Evolutionary conservation across 176 grass and related monocot species (phyloP), one percentile per base, ranked within the genome.

Genomic region (Typha latifolia): DNA sequence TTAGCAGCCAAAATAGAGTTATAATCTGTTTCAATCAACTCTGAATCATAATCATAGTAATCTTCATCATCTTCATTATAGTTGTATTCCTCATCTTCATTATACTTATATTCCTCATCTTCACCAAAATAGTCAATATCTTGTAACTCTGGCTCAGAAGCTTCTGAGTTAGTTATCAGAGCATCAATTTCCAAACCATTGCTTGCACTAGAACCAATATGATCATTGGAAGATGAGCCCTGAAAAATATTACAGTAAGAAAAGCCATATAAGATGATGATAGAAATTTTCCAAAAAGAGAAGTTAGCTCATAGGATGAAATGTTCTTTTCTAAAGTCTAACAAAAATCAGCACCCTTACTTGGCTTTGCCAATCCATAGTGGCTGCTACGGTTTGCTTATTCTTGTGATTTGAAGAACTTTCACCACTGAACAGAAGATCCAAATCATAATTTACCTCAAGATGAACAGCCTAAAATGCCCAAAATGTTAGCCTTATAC

Each of bases 1-100:
- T 85, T 87, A 75, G 86, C 87, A 67, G 87, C 79, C 67, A 96
- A 75, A 14, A 67, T 78, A 65, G 80, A 63, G 32, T 85, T 78
- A 22, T 83, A 88, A 48, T 84, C 79, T 68, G 43, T 27, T n/a
- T 63, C 20, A 49, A 62, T 75, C 73, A 71, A 61, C 23, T 69
- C 63, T 43, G 37, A 43, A 51, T 90, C 80, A 14, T 84, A 84
- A 9, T 87, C 78, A 37, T 84, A 75, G 16, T 84, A 84, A 70
- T 66, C 81, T 51, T 77, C 76, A 48, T 78, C 64, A 61, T 88
- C 80, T 5, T 75, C 50, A 2, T 64, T 67, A 16, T 87, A 61
- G 31, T 79, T 32, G 47, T 72, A 76, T 12, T 76, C 74, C 4
- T 84, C 87, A 37, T 77, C 84, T 1, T 90, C 87, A 68, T 82